Evolutionary conservation across 1,284 basidiomycete species (phyloP).

Genomic region (Cryptococcus maquisensis): DNA sequence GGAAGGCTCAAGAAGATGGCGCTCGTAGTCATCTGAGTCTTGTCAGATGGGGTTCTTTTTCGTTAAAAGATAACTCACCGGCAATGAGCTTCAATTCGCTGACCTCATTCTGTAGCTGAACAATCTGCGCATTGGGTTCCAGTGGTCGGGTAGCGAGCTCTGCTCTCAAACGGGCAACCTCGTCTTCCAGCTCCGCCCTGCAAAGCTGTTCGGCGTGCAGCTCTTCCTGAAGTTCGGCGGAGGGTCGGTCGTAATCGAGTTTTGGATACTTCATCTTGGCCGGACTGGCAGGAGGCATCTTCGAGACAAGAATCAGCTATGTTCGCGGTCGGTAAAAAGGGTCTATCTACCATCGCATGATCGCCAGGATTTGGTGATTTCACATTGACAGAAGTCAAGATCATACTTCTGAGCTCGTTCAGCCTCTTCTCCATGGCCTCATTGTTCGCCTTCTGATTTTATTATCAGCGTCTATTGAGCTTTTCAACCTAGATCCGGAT

Average conservation of each 20-base stretch:
- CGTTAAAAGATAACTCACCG: conserved; percentile 23
- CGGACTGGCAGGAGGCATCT: conserved; percentile 70
- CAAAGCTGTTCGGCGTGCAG: conserved; percentile 68
- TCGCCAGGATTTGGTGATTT: conserved; percentile 51
- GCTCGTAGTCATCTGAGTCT: conserved; percentile 43
- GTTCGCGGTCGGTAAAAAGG: not conserved
- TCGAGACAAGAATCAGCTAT: conserved; percentile 21
- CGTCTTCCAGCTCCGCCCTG: conserved; percentile 68
- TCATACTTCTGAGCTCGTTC: conserved; percentile 77
- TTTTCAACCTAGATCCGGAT: not conserved
- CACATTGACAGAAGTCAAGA: conserved; percentile 76
- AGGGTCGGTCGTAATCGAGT: conserved; percentile 72
- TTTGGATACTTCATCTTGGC: conserved; percentile 57
- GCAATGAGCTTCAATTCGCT: conserved; percentile 43
- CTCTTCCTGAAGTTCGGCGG: conserved; percentile 82
- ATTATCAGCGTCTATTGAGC: not conserved
- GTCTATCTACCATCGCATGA: conserved; percentile 10
- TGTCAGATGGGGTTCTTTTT: not conserved
- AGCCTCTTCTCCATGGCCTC: conserved; percentile 73
- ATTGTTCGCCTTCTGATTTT: conserved; percentile 51
- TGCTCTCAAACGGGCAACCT: conserved; percentile 58
- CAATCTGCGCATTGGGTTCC: conserved; percentile 35
- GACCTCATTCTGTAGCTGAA: conserved; percentile 45
- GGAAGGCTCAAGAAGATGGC: conserved; percentile 62
- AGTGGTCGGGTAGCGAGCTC: conserved; percentile 43